These are phyloP conservation scores for Coprinopsis sp. DNA, from an alignment of 768 basidiomycete genomes.

Conservation along the genomic window DNA sequence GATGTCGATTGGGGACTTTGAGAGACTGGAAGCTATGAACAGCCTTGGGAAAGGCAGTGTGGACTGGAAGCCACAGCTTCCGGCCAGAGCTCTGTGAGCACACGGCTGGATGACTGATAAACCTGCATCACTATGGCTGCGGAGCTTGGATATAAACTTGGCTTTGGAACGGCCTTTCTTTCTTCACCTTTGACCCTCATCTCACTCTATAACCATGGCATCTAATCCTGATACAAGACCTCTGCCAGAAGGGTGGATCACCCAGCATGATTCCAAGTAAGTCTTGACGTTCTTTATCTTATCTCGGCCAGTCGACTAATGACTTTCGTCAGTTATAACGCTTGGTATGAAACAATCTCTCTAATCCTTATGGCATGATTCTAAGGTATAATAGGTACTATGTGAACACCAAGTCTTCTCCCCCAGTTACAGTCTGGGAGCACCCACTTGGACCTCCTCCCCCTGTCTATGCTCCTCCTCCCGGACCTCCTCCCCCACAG, in stretches of 20 bases:
- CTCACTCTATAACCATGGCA: constrained; percentile 28
- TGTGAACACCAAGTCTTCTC: constrained; percentile 58
- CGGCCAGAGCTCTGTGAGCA: background rate
- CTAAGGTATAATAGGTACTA: constrained; percentile 57
- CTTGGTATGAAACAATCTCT: constrained; percentile 47
- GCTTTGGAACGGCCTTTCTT: constrained; percentile 4
- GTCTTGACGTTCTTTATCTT: constrained; percentile 24
- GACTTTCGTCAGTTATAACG: constrained; percentile 37
- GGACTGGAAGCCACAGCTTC: background rate
- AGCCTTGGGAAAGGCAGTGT: too few relatives aligned
- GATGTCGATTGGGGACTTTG: too few relatives aligned
- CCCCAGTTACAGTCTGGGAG: constrained; percentile 63
- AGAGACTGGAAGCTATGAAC: too few relatives aligned
- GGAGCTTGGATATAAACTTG: constrained; percentile 6
- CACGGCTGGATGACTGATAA: background rate
- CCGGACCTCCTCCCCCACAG: constrained; percentile 44
- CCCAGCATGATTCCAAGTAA: constrained; percentile 64
- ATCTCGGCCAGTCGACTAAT: constrained; percentile 13
- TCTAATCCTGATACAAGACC: constrained; percentile 54
- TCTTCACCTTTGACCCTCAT: constrained; percentile 10
- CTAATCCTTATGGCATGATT: background rate
- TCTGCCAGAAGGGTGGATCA: constrained; percentile 64
- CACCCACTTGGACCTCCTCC: constrained; percentile 61
- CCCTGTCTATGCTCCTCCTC: constrained; percentile 36
- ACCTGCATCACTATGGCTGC: background rate